Evolutionary conservation across 257 asterid species (phyloP).

Genomic region (Penstemon davidsonii): DNA sequence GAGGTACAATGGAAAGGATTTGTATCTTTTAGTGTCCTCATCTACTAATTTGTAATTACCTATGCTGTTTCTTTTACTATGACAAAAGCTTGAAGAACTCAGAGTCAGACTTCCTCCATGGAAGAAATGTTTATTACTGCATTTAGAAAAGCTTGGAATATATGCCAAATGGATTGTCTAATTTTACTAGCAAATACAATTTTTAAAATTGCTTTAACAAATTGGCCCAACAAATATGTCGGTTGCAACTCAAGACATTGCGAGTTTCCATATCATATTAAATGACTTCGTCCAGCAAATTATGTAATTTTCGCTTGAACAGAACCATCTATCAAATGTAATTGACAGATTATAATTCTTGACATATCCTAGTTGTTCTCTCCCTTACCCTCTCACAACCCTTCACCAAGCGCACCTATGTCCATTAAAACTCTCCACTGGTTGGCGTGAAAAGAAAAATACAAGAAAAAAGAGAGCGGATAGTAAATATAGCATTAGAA

Average conservation of each 20-base stretch:
- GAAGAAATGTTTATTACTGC: slow-evolving; percentile 4
- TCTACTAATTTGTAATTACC: background rate
- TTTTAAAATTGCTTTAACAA: background rate
- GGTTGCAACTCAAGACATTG: slow-evolving; percentile 6
- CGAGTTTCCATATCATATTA: background rate
- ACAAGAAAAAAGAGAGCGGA: background rate
- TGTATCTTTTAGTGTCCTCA: background rate
- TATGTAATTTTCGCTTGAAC: background rate
- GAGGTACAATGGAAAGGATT: slow-evolving; percentile 6
- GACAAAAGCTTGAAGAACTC: slow-evolving; percentile 5
- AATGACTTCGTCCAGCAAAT: slow-evolving; percentile 10
- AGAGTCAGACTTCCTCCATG: background rate
- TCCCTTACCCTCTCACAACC: background rate
- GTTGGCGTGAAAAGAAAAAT: background rate
- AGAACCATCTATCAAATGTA: background rate
- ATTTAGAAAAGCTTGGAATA: slow-evolving; percentile 8
- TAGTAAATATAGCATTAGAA: background rate
- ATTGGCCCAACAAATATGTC: slow-evolving; percentile 6
- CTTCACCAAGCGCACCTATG: background rate
- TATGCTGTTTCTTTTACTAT: slow-evolving; percentile 3
- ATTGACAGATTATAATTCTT: background rate
- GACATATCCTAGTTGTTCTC: background rate
- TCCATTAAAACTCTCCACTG: background rate
- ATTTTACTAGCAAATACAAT: background rate
- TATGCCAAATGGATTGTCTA: background rate